Evolutionary conservation across 2,329 filamentous ascomycete genomes (phyloP).

Genomic region (Trichoderma polysporum): DNA sequence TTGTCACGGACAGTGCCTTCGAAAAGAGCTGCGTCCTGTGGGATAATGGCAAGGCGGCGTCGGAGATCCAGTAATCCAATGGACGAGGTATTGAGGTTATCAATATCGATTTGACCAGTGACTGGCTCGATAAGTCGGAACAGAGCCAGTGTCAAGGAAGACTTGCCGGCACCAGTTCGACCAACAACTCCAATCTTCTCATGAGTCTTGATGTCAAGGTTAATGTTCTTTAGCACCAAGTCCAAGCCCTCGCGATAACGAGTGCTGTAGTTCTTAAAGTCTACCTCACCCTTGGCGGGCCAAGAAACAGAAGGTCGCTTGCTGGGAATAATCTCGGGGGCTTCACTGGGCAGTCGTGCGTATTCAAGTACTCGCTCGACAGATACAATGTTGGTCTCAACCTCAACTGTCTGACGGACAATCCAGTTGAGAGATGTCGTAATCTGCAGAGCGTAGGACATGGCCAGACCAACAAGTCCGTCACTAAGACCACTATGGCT

Average conservation of each 20-base stretch:
- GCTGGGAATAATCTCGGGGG: constrained; percentile 87
- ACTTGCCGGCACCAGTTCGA: constrained; percentile 94
- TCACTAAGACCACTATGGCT: constrained; percentile 61
- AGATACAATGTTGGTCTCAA: constrained; percentile 99
- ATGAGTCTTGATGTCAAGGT: constrained; percentile 86
- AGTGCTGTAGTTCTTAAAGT: constrained; percentile 92
- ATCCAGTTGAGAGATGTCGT: constrained; percentile 99
- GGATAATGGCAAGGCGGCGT: constrained; percentile 89
- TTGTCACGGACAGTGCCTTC: constrained; percentile 93
- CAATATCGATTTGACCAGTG: constrained; percentile 82
- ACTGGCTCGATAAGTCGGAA: constrained; percentile 94
- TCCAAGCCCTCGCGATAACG: constrained; percentile 88
- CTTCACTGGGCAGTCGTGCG: constrained; percentile 84
- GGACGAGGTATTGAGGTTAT: constrained; percentile 81
- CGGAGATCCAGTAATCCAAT: constrained; percentile 90
- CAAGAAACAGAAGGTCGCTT: constrained; percentile 85
- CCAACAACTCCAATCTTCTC: constrained; percentile 99
- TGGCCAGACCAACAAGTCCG: constrained; percentile 84
- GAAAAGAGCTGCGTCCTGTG: constrained; percentile 94
- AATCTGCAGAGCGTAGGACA: constrained; percentile 97
- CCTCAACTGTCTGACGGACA: constrained; percentile 95
- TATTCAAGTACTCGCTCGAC: constrained; percentile 98
- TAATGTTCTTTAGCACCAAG: constrained; percentile 90
- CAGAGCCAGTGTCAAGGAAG: constrained; percentile 83
- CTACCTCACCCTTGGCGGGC: constrained; percentile 84